Evolutionary conservation across 2,329 filamentous ascomycete genomes (phyloP).

Genomic region (Aspergillus uvarum): DNA sequence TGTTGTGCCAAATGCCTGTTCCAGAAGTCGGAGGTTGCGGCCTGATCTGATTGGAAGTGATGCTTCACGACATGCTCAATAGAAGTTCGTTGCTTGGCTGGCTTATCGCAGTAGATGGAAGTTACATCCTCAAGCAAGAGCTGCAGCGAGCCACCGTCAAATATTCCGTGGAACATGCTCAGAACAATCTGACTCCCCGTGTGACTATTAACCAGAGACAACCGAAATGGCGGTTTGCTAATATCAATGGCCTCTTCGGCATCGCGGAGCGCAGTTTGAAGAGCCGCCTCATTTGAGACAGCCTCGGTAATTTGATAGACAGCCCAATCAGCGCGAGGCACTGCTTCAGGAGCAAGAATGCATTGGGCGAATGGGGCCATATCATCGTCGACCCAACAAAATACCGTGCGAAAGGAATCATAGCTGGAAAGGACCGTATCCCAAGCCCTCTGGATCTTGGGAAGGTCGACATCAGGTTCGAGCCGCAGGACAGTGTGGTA

Average conservation of each 20-base stretch:
- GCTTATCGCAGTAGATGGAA: conserved; percentile 18
- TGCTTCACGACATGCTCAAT: conserved; percentile 27
- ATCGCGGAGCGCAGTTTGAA: conserved; percentile 20
- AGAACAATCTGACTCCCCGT: conserved; percentile 24
- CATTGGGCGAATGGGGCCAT: conserved; percentile 39
- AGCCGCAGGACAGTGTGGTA: conserved; percentile 32
- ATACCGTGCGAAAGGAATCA: conserved; percentile 35
- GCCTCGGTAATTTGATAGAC: conserved; percentile 14
- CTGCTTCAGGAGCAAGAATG: conserved; percentile 22
- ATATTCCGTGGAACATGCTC: conserved; percentile 40
- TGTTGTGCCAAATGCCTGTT: conserved; percentile 19
- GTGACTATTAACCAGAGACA: conserved; percentile 21
- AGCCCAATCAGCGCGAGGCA: conserved; percentile 16
- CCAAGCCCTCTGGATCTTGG: conserved; percentile 27
- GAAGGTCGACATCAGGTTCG: conserved; percentile 20
- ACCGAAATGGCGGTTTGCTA: conserved; percentile 22
- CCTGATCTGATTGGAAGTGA: conserved; percentile 25
- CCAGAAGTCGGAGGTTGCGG: conserved; percentile 24
- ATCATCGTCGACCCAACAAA: conserved; percentile 34
- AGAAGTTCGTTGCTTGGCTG: conserved; percentile 19
- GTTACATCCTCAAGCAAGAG: conserved; percentile 35
- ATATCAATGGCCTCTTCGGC: conserved; percentile 24
- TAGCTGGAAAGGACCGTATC: conserved; percentile 26
- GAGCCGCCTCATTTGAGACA: conserved; percentile 17
- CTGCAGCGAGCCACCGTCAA: conserved; percentile 38